phyloP scores from a whole-genome alignment of 495 filamentous ascomycete genomes.

The Tuber magnatum region DNA sequence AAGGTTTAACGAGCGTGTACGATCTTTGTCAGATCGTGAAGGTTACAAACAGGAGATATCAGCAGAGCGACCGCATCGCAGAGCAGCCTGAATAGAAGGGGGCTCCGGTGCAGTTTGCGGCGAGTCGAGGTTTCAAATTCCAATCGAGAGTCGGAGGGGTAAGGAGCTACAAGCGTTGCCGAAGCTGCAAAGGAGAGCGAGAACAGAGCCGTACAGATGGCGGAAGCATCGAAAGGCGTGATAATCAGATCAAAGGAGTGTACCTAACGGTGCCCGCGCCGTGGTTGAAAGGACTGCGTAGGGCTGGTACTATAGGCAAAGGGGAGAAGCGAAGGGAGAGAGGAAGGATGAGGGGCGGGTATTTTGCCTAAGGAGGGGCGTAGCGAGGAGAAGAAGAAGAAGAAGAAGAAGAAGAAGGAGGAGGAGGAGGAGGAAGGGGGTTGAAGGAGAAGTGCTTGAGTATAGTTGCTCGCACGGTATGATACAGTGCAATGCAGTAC shows the following conservation, averaged over 20 bases:
- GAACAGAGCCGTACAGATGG: conserved; percentile 20
- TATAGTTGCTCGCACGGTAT: neutral
- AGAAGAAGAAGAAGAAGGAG: too few species aligned
- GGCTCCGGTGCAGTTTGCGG: neutral
- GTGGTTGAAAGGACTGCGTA: conserved; percentile 25
- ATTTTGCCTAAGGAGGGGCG: conserved; percentile 6
- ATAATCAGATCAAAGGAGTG: conserved; percentile 14
- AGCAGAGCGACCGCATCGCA: conserved; percentile 21
- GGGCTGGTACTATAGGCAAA: conserved; percentile 14
- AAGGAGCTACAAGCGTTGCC: conserved; percentile 16
- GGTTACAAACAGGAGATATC: conserved; percentile 16
- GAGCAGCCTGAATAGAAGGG: neutral
- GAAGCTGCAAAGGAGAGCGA: conserved; percentile 16
- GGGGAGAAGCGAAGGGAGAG: neutral
- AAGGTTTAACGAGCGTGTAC: conserved; percentile 2
- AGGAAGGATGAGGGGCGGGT: neutral
- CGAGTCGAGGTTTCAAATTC: neutral
- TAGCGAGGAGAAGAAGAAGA: conserved; percentile 2
- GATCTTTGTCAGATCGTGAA: neutral
- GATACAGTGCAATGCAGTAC: too few species aligned
- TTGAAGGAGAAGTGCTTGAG: neutral
- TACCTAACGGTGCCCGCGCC: conserved; percentile 33
- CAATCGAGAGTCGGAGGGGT: neutral
- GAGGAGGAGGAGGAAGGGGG: neutral
- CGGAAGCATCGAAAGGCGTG: conserved; percentile 25